Evolutionary conservation across 1,139 yeast genomes (phyloP).

Genomic region (Candida sojae): DNA sequence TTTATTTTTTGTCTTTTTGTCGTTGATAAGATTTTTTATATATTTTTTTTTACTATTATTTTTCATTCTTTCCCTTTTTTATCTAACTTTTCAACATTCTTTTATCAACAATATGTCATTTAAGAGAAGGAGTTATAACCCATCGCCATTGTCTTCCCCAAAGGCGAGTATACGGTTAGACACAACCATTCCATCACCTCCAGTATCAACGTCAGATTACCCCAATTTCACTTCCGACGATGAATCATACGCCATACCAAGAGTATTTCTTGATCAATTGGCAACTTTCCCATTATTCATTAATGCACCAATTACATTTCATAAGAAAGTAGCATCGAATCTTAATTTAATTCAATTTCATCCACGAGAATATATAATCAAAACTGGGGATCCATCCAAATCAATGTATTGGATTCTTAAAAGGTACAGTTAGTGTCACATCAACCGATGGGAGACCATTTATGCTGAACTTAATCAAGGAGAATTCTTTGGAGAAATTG

Average conservation of each 20-base stretch:
- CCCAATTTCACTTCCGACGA: neutral
- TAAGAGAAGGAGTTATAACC: conserved; percentile 18
- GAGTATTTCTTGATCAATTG: conserved; percentile 53
- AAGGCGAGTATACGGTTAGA: conserved; percentile 1
- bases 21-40: no score
- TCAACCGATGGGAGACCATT: conserved; percentile 75
- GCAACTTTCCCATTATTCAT: conserved; percentile 62
- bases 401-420: conserved; percentile 80
- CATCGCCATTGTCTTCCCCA: conserved; percentile 22
- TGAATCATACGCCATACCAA: conserved; percentile 35
- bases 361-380: conserved; percentile 68
- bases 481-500: conserved; percentile 76
- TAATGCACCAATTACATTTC: conserved; percentile 66
- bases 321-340: conserved; percentile 57
- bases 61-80: no score
- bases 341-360: conserved; percentile 60
- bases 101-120: conserved; percentile 15
- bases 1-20: no score
- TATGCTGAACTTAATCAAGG: conserved; percentile 73
- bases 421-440: conserved; percentile 73
- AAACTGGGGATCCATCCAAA: conserved; percentile 71
- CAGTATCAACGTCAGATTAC: neutral
- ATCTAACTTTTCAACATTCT: no score
- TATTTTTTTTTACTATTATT: no score
- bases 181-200: neutral